phyloP scores from a whole-genome alignment of 495 filamentous ascomycete species.

The Tirmania nivea region DNA sequence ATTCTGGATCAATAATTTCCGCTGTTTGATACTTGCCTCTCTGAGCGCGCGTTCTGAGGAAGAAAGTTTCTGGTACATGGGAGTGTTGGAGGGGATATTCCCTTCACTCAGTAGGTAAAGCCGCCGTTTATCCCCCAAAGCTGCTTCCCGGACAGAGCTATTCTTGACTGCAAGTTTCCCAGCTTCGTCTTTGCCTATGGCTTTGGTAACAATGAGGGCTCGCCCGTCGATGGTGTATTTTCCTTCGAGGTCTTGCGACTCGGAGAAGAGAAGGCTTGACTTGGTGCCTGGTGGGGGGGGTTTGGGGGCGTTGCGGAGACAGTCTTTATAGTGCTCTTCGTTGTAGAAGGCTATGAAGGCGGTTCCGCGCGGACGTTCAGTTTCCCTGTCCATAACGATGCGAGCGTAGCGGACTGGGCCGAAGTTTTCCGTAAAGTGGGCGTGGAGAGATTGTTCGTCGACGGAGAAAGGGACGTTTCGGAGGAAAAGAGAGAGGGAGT shows the following conservation, averaged over 20 bases:
- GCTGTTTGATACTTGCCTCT: constrained; percentile 68
- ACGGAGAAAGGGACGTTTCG: constrained; percentile 82
- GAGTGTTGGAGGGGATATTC: constrained; percentile 45
- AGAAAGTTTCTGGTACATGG: constrained; percentile 51
- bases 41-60: constrained; percentile 69
- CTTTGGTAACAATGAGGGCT: constrained; percentile 59
- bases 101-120: constrained; percentile 81
- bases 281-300: constrained; percentile 30
- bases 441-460: constrained; percentile 54
- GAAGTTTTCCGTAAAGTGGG: constrained; percentile 58
- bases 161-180: constrained; percentile 48
- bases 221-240: constrained; percentile 78
- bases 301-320: constrained; percentile 50
- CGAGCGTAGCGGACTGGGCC: constrained; percentile 70
- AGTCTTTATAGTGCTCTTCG: constrained; percentile 43
- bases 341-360: constrained; percentile 89
- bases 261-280: constrained; percentile 67
- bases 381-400: constrained; percentile 64
- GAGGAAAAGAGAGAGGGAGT: constrained; percentile 59
- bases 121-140: constrained; percentile 74
- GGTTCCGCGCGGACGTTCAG: constrained; percentile 69
- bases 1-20: constrained; percentile 67
- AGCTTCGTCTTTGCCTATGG: constrained; percentile 63
- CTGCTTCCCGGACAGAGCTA: constrained; percentile 37
- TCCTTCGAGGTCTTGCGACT: constrained; percentile 49